phyloP scores from a whole-genome alignment of 768 basidiomycete species.

The Lentinula detonsa region DNA sequence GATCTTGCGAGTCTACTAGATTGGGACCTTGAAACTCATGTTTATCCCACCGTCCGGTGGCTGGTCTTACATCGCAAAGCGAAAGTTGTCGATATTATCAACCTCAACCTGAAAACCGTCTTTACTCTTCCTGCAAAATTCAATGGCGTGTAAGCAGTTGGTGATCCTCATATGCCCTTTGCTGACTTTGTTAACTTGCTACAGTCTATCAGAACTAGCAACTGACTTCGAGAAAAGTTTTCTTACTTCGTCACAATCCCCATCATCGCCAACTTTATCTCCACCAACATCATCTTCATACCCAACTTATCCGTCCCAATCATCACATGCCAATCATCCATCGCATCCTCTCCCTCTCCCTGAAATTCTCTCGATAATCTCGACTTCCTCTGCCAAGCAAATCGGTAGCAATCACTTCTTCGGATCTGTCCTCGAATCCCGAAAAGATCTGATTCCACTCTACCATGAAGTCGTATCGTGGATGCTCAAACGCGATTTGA shows the following conservation, averaged over 20 bases:
- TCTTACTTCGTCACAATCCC: conserved; percentile 6
- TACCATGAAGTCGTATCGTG: conserved; percentile 85
- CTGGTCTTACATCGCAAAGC: conserved; percentile 87
- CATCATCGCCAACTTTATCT: neutral
- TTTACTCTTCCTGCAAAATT: conserved; percentile 71
- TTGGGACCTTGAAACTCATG: conserved; percentile 77
- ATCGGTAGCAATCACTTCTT: conserved; percentile 66
- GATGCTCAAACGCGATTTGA: conserved; percentile 84
- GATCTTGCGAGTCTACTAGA: conserved; percentile 79
- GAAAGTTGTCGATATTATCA: conserved; percentile 83
- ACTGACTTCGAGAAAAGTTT: conserved; percentile 61
- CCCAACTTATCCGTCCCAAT: neutral
- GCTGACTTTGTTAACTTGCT: neutral
- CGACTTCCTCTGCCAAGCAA: conserved; percentile 58
- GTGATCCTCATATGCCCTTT: conserved; percentile 8
- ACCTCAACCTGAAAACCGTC: conserved; percentile 71
- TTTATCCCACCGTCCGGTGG: conserved; percentile 89
- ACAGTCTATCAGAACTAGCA: conserved; percentile 48
- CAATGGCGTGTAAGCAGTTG: conserved; percentile 46
- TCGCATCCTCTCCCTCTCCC: neutral
- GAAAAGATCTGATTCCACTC: conserved; percentile 55
- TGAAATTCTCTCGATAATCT: conserved; percentile 40
- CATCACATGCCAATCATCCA: neutral
- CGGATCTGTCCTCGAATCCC: conserved; percentile 62
- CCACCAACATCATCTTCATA: neutral